Evolutionary conservation across 139 green algal genomes (phyloP), one percentile per base, ranked within the genome.

Genomic region (Chlamydomonas incerta): DNA sequence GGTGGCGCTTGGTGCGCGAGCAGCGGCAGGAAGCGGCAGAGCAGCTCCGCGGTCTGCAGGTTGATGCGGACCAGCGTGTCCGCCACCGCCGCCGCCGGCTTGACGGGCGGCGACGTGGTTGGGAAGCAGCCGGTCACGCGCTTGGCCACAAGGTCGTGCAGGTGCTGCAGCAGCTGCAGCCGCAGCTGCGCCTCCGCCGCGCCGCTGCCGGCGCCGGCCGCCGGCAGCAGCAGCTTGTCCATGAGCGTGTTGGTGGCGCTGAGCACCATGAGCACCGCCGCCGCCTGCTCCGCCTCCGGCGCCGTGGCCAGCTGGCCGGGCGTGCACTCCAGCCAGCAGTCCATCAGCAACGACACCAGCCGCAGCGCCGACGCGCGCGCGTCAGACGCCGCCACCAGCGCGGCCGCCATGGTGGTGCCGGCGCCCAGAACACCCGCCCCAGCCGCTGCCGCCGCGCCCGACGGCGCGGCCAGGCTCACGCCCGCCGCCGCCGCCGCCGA

Each of bases 61-160:
- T 96, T 96, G n/a, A 93, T 87, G 34, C 68, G 57, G 57, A 89
- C 82, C n/a, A 96, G 89, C 69, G 76, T 85, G 13, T 93, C 87
- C 9, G n/a, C 41, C 76, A 94, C 58, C 3, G 67, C 33, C 0
- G 85, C 18, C 1, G 74, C 15, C 0, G 82, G 62, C 23, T 67
- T 60, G 15, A 90, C 85, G 0, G 72, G 65, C 0, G 93, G 88
- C 37, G 71, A 52, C 1, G 81, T 69, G 1, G 85, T 80, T 0
- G 93, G 93, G 66, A 95, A 94, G 55, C 80, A 33, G 6, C 85
- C 85, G 6, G 81, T 52, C n/a, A 95, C 63, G 18, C 72, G 65
- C 0, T 67, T 35, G 50, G 91, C 82, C 23, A 88, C 74, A 3
- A 70, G 23, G 57, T 84, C 86, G 35, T 72, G 74, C 81, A 68